Conservation (phyloP, 1,284 basidiomycete genomes). For the Microbotryomycetes sp. region DNA sequence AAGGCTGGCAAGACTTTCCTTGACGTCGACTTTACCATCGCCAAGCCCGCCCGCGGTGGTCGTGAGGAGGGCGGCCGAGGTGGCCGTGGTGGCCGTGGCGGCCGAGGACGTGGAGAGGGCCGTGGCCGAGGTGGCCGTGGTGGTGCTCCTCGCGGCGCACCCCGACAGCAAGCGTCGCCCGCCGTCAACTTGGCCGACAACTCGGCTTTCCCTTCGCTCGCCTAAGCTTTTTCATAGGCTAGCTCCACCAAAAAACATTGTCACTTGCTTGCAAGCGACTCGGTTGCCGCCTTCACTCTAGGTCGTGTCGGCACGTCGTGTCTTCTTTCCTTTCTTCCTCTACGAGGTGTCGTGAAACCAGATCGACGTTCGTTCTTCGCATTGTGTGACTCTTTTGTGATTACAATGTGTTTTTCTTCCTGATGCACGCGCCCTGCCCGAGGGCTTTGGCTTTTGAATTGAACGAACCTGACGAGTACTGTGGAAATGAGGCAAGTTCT, state of each 20-base stretch:
- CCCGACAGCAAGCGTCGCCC: slow-evolving; percentile 9
- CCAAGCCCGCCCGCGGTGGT: slow-evolving; percentile 6
- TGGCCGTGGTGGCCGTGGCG: slow-evolving; percentile 20
- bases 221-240: slow-evolving; percentile 9
- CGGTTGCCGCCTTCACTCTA: too few species aligned
- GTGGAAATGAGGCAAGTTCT: too few species aligned
- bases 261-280: too few species aligned
- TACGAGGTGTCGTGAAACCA: too few species aligned
- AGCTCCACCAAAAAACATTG: not conserved
- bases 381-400: too few species aligned
- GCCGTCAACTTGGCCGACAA: slow-evolving; percentile 20
- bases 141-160: slow-evolving; percentile 20
- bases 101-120: slow-evolving; percentile 19
- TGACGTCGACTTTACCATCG: slow-evolving; percentile 31
- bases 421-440: too few species aligned
- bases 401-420: too few species aligned
- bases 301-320: too few species aligned
- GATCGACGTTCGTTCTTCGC: too few species aligned
- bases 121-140: slow-evolving; percentile 28
- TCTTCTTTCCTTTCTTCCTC: too few species aligned
- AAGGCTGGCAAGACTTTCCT: slow-evolving; percentile 35
- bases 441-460: too few species aligned
- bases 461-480: too few species aligned
- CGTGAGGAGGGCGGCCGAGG: slow-evolving; percentile 17
- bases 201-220: slow-evolving; percentile 29